Base-by-base conservation (phyloP, 192 early-diverging fungal genomes). In the Linnemannia schmuckeri region DNA sequence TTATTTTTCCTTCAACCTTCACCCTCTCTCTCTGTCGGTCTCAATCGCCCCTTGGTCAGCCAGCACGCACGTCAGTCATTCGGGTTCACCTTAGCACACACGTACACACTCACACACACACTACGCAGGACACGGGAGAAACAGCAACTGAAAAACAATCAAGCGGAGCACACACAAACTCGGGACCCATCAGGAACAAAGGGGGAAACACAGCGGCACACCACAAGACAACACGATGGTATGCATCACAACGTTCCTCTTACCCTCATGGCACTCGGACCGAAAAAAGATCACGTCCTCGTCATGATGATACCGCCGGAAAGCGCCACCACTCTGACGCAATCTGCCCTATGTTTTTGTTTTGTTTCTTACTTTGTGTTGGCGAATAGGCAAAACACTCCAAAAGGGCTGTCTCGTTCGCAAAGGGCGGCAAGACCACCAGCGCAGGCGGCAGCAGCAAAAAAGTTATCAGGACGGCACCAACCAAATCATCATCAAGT, bases 61-160 rank as follows among this genome's bases (percentile, higher is more conserved):
- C 61, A 66, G 10, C 61, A 66, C 61, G 61, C 30, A 27, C 27
- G 61, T 71, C 70, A 41, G 70, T 71, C 70, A 22, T 37, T 15
- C 40, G 4, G 70, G 70, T 24, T 71, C 70, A 24, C 70, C 70
- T 71, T 38, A 71, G 35, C 70, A 41, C 35, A 4, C 30, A 71
- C 37, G 5, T 40, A 71, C 27, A n/a, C 70, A 24, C 40, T 10
- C 70, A 10, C 66, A 42, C 69, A 70, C 35, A 35, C 27, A 2
- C 69, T 30, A 40, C 40, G 37, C 40, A 20, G 40, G 35, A 71
- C 38, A 71, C 70, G 40, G 70, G 70, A 71, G 57, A 66, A 66
- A 66, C 55, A 66, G 3, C 27, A 27, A 15, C 27, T 22, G 20
- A 52, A 52, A 17, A 66, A 33, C 61, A 66, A 66, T 15, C 2